A percentile compares a stretch with the other conserved stretches of the same genome.
These are phyloP conservation scores for Euphorbia peplus DNA, from an alignment of 345 rosid species.

Conservation along the genomic window DNA sequence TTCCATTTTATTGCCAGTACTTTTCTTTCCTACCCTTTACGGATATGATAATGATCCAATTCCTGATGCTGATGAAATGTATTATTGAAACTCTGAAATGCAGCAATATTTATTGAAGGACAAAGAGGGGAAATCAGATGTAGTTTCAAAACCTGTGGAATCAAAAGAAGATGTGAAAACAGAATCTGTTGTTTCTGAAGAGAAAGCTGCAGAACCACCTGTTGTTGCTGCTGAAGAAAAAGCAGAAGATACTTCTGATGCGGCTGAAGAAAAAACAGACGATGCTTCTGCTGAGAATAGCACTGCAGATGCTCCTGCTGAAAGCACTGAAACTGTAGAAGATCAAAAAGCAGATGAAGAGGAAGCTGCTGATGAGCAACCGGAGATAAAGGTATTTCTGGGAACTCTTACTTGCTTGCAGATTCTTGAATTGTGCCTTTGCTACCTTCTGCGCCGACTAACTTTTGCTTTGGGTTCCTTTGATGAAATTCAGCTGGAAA, in stretches of 20 bases:
- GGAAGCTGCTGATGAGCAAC: conserved; percentile 59
- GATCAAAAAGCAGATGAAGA: conserved; percentile 36
- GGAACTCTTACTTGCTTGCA: neutral
- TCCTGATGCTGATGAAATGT: conserved; percentile 1
- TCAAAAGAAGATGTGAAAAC: conserved; percentile 45
- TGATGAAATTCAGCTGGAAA: conserved; percentile 63
- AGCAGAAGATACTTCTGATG: conserved; percentile 34
- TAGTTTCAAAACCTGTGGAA: conserved; percentile 45
- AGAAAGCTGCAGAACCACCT: conserved; percentile 45
- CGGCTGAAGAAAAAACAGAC: conserved; percentile 37
- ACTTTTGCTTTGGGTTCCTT: conserved; percentile 21
- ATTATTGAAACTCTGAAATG: conserved; percentile 16
- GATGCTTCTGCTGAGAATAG: conserved; percentile 9
- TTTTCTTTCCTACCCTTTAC: neutral
- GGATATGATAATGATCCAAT: conserved; percentile 12
- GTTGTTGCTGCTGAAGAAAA: conserved; percentile 34
- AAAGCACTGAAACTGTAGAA: conserved; percentile 32
- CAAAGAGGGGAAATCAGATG: conserved; percentile 54
- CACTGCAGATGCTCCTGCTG: conserved; percentile 14
- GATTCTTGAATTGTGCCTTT: neutral
- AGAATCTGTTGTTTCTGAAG: conserved; percentile 35
- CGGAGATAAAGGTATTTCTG: conserved; percentile 65
- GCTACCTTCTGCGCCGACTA: conserved; percentile 6
- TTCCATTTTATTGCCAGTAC: neutral
- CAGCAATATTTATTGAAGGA: conserved; percentile 73